phyloP scores from a whole-genome alignment of 2,329 filamentous ascomycete species.

The Xylaria arbuscula region DNA sequence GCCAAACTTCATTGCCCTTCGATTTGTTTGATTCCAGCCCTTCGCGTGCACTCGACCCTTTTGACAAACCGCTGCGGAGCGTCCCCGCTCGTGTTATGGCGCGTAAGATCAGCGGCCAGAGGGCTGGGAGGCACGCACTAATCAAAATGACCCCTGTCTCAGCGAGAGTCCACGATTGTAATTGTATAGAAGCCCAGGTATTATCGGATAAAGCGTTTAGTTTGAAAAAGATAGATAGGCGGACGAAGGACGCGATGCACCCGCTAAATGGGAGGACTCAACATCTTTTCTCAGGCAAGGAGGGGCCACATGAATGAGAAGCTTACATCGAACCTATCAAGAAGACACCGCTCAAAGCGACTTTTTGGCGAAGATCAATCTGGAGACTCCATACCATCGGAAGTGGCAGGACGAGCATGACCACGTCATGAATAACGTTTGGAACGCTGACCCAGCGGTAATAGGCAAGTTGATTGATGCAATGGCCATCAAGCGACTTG shows the following conservation, averaged over 20 bases:
- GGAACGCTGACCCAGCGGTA: conserved; percentile 31
- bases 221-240: conserved; percentile 31
- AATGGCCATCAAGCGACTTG: conserved; percentile 2
- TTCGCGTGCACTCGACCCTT: too few relatives aligned
- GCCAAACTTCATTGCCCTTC: too few relatives aligned
- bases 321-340: conserved; percentile 38
- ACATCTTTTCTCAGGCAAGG: neutral
- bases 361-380: conserved; percentile 32
- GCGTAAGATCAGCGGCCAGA: too few relatives aligned
- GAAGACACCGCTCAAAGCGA: conserved; percentile 32
- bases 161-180: conserved; percentile 35
- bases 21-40: too few relatives aligned
- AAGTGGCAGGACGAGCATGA: conserved; percentile 36
- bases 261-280: conserved; percentile 27
- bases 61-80: too few relatives aligned
- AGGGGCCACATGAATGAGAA: neutral
- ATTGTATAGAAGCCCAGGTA: conserved; percentile 36
- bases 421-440: conserved; percentile 36
- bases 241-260: conserved; percentile 37
- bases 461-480: conserved; percentile 26
- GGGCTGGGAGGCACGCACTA: conserved; percentile 28
- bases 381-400: conserved; percentile 29
- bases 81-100: too few relatives aligned
- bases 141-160: conserved; percentile 37
- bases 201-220: conserved; percentile 32